phyloP scores from a whole-genome alignment of 2,329 filamentous ascomycete genomes.

The Chrysosporium keratinophilum region DNA sequence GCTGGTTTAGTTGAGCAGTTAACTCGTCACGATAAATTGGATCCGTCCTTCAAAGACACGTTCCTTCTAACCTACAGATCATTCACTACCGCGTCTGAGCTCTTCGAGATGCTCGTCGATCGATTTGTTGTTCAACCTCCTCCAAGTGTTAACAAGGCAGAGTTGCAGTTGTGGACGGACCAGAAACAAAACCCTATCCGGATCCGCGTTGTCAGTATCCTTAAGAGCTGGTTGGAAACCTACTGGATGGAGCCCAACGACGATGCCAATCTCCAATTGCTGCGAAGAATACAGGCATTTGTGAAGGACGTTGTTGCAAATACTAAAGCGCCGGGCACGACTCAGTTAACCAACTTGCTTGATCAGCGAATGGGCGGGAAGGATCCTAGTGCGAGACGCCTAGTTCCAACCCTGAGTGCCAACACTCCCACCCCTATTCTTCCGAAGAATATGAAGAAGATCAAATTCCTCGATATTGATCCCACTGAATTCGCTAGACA shows the following conservation, averaged over 20 bases:
- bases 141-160: slow-evolving; percentile 60
- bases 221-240: slow-evolving; percentile 97
- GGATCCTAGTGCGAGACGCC: slow-evolving; percentile 71
- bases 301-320: slow-evolving; percentile 85
- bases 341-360: slow-evolving; percentile 71
- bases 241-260: slow-evolving; percentile 97
- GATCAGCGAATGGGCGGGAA: slow-evolving; percentile 83
- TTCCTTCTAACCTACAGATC: slow-evolving; percentile 95
- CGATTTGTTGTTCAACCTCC: slow-evolving; percentile 89
- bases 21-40: slow-evolving; percentile 88
- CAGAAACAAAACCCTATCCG: slow-evolving; percentile 92
- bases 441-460: slow-evolving; percentile 98
- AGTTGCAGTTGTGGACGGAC: slow-evolving; percentile 82
- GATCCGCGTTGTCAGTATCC: slow-evolving; percentile 91
- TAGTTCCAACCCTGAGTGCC: slow-evolving; percentile 76
- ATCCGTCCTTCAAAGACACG: slow-evolving; percentile 92
- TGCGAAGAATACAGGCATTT: slow-evolving; percentile 81
- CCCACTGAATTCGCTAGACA: slow-evolving; percentile 94
- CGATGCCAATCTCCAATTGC: slow-evolving; percentile 72
- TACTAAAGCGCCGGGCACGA: slow-evolving; percentile 82
- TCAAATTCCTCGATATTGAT: slow-evolving; percentile 97
- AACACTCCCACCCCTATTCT: slow-evolving; percentile 80
- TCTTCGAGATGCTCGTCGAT: slow-evolving; percentile 86
- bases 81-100: slow-evolving; percentile 78
- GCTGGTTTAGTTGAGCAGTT: slow-evolving; percentile 86